These are phyloP conservation scores for Fusarium nygamai DNA, from an alignment of 2,329 filamentous ascomycete genomes.

Conservation along the genomic window DNA sequence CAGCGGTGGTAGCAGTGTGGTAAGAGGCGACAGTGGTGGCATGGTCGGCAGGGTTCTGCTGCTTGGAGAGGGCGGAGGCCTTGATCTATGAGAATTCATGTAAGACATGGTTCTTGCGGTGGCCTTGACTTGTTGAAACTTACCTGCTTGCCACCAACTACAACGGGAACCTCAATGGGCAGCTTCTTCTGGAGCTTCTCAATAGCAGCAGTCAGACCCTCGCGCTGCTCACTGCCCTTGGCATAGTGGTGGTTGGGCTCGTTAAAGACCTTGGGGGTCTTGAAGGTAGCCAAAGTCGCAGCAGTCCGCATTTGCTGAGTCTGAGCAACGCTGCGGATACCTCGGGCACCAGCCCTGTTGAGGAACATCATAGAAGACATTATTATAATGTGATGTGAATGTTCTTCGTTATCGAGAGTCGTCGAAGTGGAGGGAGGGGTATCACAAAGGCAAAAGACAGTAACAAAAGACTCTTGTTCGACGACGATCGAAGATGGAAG, in stretches of 20 bases:
- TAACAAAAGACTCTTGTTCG: constrained; percentile 10
- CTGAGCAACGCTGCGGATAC: constrained; percentile 45
- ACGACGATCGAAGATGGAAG: constrained; percentile 29
- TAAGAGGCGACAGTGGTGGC: constrained; percentile 81
- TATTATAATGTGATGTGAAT: neutral
- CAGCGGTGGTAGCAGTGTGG: constrained; percentile 79
- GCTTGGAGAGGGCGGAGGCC: constrained; percentile 71
- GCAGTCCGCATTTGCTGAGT: constrained; percentile 47
- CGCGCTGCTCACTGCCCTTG: constrained; percentile 83
- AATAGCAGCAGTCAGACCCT: constrained; percentile 78
- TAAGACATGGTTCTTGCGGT: constrained; percentile 11
- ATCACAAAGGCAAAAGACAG: constrained; percentile 33
- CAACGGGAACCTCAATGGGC: constrained; percentile 81
- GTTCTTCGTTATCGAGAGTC: constrained; percentile 28
- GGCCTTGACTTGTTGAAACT: constrained; percentile 32
- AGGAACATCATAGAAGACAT: constrained; percentile 51
- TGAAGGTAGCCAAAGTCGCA: constrained; percentile 82
- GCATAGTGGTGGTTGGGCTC: constrained; percentile 96
- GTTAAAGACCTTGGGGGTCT: constrained; percentile 85
- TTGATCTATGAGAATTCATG: constrained; percentile 63
- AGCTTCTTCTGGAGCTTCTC: constrained; percentile 73
- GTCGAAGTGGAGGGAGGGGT: constrained; percentile 26
- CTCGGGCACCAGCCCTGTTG: constrained; percentile 46
- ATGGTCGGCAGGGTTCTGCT: constrained; percentile 87
- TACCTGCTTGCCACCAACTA: constrained; percentile 85